phyloP scores from a whole-genome alignment of 2,329 filamentous ascomycete genomes.

The Fusarium staphyleae region DNA sequence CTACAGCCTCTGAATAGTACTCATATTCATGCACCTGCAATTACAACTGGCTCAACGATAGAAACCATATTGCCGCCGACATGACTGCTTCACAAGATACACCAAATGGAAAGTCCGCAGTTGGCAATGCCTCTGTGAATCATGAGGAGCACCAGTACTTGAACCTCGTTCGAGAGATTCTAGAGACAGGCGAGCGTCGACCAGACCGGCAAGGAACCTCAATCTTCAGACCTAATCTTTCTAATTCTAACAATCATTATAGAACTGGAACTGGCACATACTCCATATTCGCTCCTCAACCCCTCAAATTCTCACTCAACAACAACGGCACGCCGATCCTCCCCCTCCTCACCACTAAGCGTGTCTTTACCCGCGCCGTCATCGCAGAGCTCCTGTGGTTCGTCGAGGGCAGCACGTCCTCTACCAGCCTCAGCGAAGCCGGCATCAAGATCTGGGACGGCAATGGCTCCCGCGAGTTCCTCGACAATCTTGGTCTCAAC shows the following conservation, averaged over 20 bases:
- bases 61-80: neutral
- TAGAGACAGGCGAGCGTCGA: constrained; percentile 83
- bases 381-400: constrained; percentile 97
- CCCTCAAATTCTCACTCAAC: constrained; percentile 86
- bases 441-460: constrained; percentile 99
- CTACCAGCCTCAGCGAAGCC: constrained; percentile 74
- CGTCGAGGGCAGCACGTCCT: constrained; percentile 83
- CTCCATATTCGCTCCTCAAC: constrained; percentile 85
- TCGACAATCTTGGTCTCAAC: constrained; percentile 82
- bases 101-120: constrained; percentile 13
- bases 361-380: constrained; percentile 90
- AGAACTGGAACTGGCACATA: constrained; percentile 93
- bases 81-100: constrained; percentile 32
- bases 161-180: constrained; percentile 83
- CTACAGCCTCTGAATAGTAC: neutral
- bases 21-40: neutral
- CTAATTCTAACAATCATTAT: constrained; percentile 7
- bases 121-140: constrained; percentile 27
- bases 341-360: constrained; percentile 95
- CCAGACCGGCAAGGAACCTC: constrained; percentile 72
- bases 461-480: constrained; percentile 88
- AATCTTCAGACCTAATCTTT: neutral
- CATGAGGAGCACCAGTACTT: constrained; percentile 97
- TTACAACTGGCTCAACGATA: neutral
- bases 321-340: constrained; percentile 69